Evolutionary conservation across 345 rosid species (phyloP), one percentile per base, ranked within the genome.

Genomic region (Eucalyptus microcorys): DNA sequence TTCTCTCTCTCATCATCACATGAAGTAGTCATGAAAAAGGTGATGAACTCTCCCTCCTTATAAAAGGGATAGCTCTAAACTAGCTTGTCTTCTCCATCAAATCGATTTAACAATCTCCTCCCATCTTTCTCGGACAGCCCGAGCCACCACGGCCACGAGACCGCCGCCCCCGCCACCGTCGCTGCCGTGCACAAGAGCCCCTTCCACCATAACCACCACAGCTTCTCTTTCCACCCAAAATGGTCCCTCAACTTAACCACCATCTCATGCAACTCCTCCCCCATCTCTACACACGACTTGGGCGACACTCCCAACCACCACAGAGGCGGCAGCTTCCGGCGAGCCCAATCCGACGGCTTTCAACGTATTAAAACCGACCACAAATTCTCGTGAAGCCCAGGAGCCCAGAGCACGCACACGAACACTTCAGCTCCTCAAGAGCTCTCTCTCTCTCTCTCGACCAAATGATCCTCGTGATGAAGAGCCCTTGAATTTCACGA

Each of bases 401-500:
- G 87, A 53, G 32, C 68, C 2, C 59, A 87, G 87, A 87, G 87
- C 91, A 90, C 88, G 92, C 90, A 83, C 91, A 79, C 59, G 30
- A 64, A 90, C 79, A 86, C 57, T 53, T n/a, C 53, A 53, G 89
- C 92, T 59, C 86, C 59, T 40, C 37, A 30, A 49, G 26, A 45
- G 40, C 87, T 76, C 86, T 86, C 86, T 89, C 88, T 48, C 45
- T 87, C 94, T 93, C 94, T 88, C 88, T 88, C 52, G 10, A 16
- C 88, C 97, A 96, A 94, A 93, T 90, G 94, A 95, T 94, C 93
- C 98, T 91, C 99, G 99, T 97, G 99, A 97, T 91, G 96, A 89
- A 95, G 97, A 96, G 98, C 99, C 95, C 96, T 96, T 92, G 89
- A 80, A 87, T 92, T 94, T 96, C 99, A 97, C 98, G 99, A 96